Percentiles rank a stretch among this genome's conserved stretches.
Conservation (phyloP, 345 rosid species). For the Iberis pinnata region DNA sequence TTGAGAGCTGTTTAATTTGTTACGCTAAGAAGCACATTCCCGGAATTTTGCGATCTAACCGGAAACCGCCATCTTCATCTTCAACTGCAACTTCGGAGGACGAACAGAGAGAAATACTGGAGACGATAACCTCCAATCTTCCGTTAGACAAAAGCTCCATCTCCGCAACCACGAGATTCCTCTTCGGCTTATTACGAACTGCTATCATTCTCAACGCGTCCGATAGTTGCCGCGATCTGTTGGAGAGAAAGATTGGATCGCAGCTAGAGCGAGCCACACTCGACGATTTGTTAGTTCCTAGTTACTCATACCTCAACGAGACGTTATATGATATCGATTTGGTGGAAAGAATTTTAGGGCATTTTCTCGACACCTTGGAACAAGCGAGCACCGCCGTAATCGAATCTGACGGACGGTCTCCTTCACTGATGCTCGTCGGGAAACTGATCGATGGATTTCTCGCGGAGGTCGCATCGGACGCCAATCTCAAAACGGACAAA, state of each 20-base stretch:
- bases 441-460: conserved; percentile 88
- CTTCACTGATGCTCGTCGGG: conserved; percentile 69
- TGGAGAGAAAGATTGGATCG: conserved; percentile 77
- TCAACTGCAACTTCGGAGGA: conserved; percentile 41
- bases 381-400: conserved; percentile 26
- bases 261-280: conserved; percentile 80
- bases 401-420: conserved; percentile 39
- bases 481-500: conserved; percentile 72
- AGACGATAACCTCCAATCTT: conserved; percentile 56
- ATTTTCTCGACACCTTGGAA: conserved; percentile 55
- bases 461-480: conserved; percentile 87
- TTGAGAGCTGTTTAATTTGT: conserved; percentile 72
- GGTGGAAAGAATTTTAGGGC: conserved; percentile 66
- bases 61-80: conserved; percentile 54
- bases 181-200: conserved; percentile 68
- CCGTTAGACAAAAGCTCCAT: conserved; percentile 53
- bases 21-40: conserved; percentile 81
- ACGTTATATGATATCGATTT: conserved; percentile 93
- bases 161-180: conserved; percentile 52
- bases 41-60: conserved; percentile 57
- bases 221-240: conserved; percentile 44
- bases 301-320: conserved; percentile 89
- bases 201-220: conserved; percentile 78
- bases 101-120: conserved; percentile 73
- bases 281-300: conserved; percentile 88